Base-by-base conservation (phyloP, 257 asterid species). In the Nicotiana tabacum region DNA sequence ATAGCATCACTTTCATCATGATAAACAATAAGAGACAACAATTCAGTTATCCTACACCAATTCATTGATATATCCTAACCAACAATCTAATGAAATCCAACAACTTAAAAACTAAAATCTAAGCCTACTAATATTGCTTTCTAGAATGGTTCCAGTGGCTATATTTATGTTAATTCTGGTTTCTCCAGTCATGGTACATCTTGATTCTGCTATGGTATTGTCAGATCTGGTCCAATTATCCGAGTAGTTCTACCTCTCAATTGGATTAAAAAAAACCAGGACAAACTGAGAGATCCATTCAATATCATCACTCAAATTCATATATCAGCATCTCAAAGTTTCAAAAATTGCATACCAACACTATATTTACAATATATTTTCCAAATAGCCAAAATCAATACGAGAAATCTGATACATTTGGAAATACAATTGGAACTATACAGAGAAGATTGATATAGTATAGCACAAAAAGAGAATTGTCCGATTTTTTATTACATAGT, bases 251-350 rank as follows among this genome's bases (percentile, higher is more conserved):
- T 72, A 46, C 39, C 79, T 46, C 21, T 46, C 13, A 2, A 69
- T 10, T 30, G 57, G 33, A 43, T 70, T 6, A 18, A 3, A 68
- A 35, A 15, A 35, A 17, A 35, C 7, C 6, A 33, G 4, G 57
- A 27, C 33, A 43, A 3, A 29, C n/a, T 5, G 21, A 66, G 17
- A 66, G 76, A 81, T 81, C 66, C 33, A 51, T 48, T 53, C 78
- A 81, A 53, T n/a, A 12, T 81, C 78, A 66, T 46, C 35, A 81
- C 39, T 76, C 80, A 76, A 76, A 76, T 51, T 51, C 79, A 70
- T 2, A 57, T 2, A 70, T 11, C 35, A 70, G 17, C n/a, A 48
- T 46, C 78, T 32, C 46, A 46, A 72, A 72, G 0, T 43, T 15
- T 24, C 10, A 17, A 69, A 69, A 4, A 69, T 11, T n/a, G n/a